Percentiles rank a stretch among this genome's conserved stretches.
These are phyloP conservation scores for Ustilago cynodontis DNA, from an alignment of 1,284 basidiomycete genomes.

Conservation along the genomic window DNA sequence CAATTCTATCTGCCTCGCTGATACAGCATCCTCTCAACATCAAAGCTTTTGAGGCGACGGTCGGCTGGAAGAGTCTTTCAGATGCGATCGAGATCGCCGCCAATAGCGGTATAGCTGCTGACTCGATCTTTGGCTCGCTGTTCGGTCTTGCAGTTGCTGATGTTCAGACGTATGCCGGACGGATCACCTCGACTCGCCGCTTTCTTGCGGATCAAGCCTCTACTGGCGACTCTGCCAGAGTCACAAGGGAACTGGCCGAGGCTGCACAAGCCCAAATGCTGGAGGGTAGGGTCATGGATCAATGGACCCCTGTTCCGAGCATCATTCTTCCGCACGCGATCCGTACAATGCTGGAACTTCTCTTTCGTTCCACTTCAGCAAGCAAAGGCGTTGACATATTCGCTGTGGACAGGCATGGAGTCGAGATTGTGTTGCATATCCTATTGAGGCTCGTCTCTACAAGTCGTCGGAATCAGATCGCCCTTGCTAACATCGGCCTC, in stretches of 20 bases:
- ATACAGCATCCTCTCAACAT: conserved; percentile 52
- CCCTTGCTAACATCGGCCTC: conserved; percentile 18
- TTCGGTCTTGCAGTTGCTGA: conserved; percentile 58
- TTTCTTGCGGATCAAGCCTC: conserved; percentile 13
- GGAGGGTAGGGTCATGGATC: conserved; percentile 15
- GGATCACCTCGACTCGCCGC: conserved; percentile 34
- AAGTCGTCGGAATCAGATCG: conserved; percentile 29
- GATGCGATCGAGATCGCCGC: conserved; percentile 37
- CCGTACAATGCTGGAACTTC: conserved; percentile 24
- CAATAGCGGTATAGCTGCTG: conserved; percentile 11
- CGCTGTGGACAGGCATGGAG: conserved; percentile 8
- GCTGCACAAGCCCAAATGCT: neutral
- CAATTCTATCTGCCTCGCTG: conserved; percentile 58
- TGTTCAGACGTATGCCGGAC: conserved; percentile 33
- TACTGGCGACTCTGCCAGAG: neutral
- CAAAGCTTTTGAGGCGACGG: conserved; percentile 46
- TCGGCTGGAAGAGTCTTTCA: conserved; percentile 58
- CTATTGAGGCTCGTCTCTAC: conserved; percentile 19
- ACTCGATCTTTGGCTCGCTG: conserved; percentile 49
- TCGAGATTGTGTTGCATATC: conserved; percentile 21
- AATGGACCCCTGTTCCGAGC: conserved; percentile 26
- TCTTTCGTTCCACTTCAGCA: neutral
- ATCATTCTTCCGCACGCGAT: conserved; percentile 26
- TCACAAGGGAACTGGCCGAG: neutral
- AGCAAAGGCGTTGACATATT: neutral